Base-by-base conservation (phyloP, 768 basidiomycete species). In the Clathrus columnatus region DNA sequence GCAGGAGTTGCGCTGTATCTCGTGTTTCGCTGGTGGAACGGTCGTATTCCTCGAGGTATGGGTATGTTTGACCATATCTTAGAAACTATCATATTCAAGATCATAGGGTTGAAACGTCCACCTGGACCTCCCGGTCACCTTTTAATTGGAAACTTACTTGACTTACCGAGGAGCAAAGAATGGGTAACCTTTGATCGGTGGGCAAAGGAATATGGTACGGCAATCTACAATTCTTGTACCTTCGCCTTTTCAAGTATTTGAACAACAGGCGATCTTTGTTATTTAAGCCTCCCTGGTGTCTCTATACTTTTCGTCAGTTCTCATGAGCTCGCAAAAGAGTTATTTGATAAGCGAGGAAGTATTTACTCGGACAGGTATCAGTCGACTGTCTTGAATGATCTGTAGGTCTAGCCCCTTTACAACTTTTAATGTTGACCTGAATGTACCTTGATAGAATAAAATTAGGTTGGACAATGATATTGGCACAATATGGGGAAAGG, bases 401-500 rank as follows among this genome's bases (percentile, higher is more conserved):
- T 61, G 59, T 59, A 50, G 32, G 59, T 20, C 3, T 11, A 17
- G 29, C 16, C 17, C n/a, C 18, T 26, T 49, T 28, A 17, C 16
- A 16, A 17, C 30, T 20, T 28, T 28, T 5, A 30, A 32, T 46
- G 11, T 29, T 17, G 5, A n/a, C 26, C 21, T 21, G 7, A 36
- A 23, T 11, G 20, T 42, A 16, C 41, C 18, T 20, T 23, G 21
- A n/a, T 56, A 50, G 32, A 36, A 29, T 44, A 20, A 17, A 18
- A 56, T 17, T 44, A 64, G 71, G 77, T 23, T 81, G 79, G 71
- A 76, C 74, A 45, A 78, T 81, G 45, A 78, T 74, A 0, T 78
- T 80, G 53, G 80, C 80, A 79, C 73, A 69, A 8, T 80, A 76
- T 42, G 75, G 73, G 70, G 49, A 44, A 67, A 18, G 10, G 7